Percentiles rank a stretch among this genome's conserved stretches.
Conservation (phyloP, 116 monocot genomes). For the Dioscorea cayenensis region DNA sequence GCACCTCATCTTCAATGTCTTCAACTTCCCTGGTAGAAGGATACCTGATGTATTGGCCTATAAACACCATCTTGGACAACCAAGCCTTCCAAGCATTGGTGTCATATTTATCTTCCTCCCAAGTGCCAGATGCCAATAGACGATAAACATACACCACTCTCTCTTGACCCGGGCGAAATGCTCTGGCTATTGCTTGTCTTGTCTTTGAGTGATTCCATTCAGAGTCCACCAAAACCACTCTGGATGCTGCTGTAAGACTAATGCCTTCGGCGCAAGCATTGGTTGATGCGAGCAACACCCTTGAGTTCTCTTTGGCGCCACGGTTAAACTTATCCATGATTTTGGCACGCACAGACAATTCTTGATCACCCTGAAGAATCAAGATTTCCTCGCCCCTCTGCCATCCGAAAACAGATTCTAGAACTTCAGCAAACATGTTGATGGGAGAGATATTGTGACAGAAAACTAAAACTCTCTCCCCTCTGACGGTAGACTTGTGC, state of each 20-base stretch:
- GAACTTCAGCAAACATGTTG: slow-evolving; percentile 34
- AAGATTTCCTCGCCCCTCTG: slow-evolving; percentile 38
- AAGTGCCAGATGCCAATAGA: slow-evolving; percentile 56
- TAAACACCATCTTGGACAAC: slow-evolving; percentile 60
- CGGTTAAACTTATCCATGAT: slow-evolving; percentile 65
- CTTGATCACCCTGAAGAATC: slow-evolving; percentile 65
- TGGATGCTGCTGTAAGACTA: slow-evolving; percentile 68
- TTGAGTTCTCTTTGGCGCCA: slow-evolving; percentile 29
- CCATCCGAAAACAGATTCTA: slow-evolving; percentile 53
- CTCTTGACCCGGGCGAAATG: slow-evolving; percentile 66
- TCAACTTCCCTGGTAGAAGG: slow-evolving; percentile 13
- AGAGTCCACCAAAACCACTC: slow-evolving; percentile 68
- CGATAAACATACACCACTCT: slow-evolving; percentile 63
- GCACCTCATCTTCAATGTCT: slow-evolving; percentile 43
- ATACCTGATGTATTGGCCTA: slow-evolving; percentile 39
- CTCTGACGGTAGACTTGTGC: slow-evolving; percentile 43
- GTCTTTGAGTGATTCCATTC: slow-evolving; percentile 85
- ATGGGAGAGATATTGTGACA: slow-evolving; percentile 65
- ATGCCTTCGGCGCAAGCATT: slow-evolving; percentile 77
- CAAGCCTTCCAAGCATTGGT: slow-evolving; percentile 63
- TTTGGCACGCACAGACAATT: slow-evolving; percentile 30
- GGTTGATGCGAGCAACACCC: slow-evolving; percentile 64
- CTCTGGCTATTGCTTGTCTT: slow-evolving; percentile 68
- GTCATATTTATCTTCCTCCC: slow-evolving; percentile 64
- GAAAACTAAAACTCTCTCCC: slow-evolving; percentile 66